Conservation (phyloP, 2,329 filamentous ascomycete species). For the Trichoderma atrobrunneum region DNA sequence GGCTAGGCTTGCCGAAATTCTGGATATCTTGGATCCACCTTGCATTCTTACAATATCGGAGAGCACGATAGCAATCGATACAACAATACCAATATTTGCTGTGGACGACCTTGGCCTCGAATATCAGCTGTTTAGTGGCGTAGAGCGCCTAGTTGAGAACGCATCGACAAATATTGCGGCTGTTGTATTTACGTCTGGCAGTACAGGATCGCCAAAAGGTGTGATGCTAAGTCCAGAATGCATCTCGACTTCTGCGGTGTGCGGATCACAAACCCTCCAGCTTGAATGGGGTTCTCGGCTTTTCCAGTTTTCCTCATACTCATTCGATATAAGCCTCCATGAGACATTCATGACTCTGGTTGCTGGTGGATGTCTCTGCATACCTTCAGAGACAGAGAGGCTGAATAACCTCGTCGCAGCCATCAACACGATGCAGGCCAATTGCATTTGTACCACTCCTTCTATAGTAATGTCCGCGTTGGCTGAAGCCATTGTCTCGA, state of each 20-base stretch:
- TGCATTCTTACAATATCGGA: not conserved
- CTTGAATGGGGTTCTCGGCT: not conserved
- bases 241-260: not conserved
- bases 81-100: not conserved
- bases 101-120: not conserved
- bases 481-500: not conserved
- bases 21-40: not conserved
- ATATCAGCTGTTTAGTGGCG: not conserved
- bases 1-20: not conserved
- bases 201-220: not conserved
- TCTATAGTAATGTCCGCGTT: not conserved
- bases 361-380: not conserved
- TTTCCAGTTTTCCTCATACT: not conserved
- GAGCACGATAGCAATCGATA: not conserved
- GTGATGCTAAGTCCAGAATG: not conserved
- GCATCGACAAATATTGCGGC: not conserved
- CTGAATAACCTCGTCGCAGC: not conserved
- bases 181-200: not conserved
- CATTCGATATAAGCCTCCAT: not conserved
- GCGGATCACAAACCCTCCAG: not conserved
- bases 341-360: not conserved
- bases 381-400: not conserved
- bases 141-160: not conserved
- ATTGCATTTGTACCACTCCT: not conserved
- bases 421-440: not conserved